Conservation (phyloP, 169 alveolate species). For the Prorocentrum cordatum region DNA sequence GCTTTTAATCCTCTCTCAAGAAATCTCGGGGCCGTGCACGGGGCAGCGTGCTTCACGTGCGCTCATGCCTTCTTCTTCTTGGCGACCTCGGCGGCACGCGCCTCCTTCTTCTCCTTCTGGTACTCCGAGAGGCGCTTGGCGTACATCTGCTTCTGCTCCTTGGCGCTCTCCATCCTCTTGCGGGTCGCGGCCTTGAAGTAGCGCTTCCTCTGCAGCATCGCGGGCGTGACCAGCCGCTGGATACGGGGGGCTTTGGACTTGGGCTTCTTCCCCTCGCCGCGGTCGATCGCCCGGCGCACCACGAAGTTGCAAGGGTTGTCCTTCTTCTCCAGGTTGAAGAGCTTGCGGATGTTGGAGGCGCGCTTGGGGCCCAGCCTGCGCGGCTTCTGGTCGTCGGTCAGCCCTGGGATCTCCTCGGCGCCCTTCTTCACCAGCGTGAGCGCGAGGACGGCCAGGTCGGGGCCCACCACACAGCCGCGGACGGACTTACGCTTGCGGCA, state of each 20-base stretch:
- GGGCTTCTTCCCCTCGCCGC: constrained; percentile 77
- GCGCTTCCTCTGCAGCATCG: constrained; percentile 94
- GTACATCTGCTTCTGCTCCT: constrained; percentile 27
- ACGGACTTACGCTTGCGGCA: constrained; percentile 96
- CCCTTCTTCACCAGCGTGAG: constrained; percentile 91
- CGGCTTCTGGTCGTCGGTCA: constrained; percentile 94
- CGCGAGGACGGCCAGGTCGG: constrained; percentile 88
- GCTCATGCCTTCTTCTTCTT: constrained; percentile 65
- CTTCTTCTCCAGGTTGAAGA: constrained; percentile 86
- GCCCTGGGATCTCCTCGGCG: constrained; percentile 88
- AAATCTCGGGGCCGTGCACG: too few species aligned
- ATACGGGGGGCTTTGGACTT: constrained; percentile 92
- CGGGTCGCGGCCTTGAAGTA: constrained; percentile 35
- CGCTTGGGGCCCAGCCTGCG: constrained; percentile 99
- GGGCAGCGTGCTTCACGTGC: too few species aligned
- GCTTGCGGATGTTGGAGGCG: constrained; percentile 88
- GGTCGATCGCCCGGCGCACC: constrained; percentile 82
- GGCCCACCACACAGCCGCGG: constrained; percentile 99
- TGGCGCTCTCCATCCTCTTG: constrained; percentile 45
- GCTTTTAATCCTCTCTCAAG: too few species aligned
- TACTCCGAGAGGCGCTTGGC: constrained; percentile 40
- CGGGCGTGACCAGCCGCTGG: constrained; percentile 97
- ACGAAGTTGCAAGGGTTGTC: constrained; percentile 77
- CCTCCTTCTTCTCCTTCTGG: constrained; percentile 49
- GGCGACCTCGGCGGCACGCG: constrained; percentile 25